Evolutionary conservation across 257 asterid species (phyloP), one percentile per base, ranked within the genome.

Genomic region (Salvia splendens): DNA sequence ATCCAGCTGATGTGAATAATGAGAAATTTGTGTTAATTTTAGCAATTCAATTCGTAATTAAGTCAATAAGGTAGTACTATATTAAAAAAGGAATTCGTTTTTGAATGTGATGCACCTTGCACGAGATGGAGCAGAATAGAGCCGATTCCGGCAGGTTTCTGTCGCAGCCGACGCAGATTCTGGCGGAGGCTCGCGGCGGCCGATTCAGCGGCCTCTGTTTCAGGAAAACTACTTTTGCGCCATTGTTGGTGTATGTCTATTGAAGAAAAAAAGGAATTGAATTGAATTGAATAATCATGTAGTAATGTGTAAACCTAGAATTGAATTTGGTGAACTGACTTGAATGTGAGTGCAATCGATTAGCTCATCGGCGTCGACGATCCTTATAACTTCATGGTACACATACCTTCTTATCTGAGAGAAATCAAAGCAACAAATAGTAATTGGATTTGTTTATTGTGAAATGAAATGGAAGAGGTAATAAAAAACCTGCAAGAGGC

Each of bases 261-360:
- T 24, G 30, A 24, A 24, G 30, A 24, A 24, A 24, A 24, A 24
- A 54, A 46, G 5, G 2, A 48, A 2, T 51, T 24, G 0, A 5
- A 0, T 40, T 8, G 45, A 40, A 40, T 38, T n/a, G n/a, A n/a
- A n/a, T n/a, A n/a, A n/a, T n/a, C n/a, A n/a, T n/a, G n/a, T n/a
- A n/a, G n/a, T n/a, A 4, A 35, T 35, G 40, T 35, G 40, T 3
- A 35, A 35, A 2, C 40, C 40, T 35, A 1, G 8, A 38, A 38
- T 38, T 5, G 6, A 6, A 38, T 5, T 4, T 6, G 42, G 10
- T 6, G 42, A 38, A 38, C 42, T 40, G 63, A 92, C 98, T 62
- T 92, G 98, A 68, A 92, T 85, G 67, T 55, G 79, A 51, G 80
- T 73, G 73, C 96, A 87, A 52, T 92, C 88, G 68, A 92, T 70